Evolutionary conservation across 306 rosid genomes (phyloP).

Genomic region (Parietaria judaica): DNA sequence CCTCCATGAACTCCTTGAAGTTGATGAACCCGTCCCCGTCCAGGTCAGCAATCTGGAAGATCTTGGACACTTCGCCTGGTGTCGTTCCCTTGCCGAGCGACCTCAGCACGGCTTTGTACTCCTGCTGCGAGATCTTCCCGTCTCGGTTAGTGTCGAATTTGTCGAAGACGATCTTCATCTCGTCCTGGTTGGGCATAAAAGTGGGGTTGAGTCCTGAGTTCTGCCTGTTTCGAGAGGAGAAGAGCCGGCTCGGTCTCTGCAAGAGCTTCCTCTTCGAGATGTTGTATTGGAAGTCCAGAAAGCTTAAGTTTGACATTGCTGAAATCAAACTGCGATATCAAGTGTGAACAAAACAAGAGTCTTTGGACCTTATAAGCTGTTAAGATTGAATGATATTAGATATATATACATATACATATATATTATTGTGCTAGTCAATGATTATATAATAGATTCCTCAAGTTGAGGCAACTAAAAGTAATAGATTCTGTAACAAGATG

Average conservation of each 20-base stretch:
- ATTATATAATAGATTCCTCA: conserved; percentile 24
- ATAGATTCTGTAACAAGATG: conserved; percentile 26
- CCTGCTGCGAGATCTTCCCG: conserved; percentile 68
- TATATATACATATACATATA: not conserved
- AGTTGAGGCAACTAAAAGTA: conserved; percentile 24
- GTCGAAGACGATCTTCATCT: conserved; percentile 73
- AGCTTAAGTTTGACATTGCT: conserved; percentile 36
- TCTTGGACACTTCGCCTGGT: conserved; percentile 48
- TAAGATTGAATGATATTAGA: conserved; percentile 1
- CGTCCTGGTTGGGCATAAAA: conserved; percentile 50
- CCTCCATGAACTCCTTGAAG: conserved; percentile 68
- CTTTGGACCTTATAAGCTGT: conserved; percentile 10
- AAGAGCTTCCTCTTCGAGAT: conserved; percentile 52
- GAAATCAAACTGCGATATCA: not conserved
- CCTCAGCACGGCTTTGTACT: conserved; percentile 49
- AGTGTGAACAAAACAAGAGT: not conserved
- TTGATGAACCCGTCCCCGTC: conserved; percentile 78
- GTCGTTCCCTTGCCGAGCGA: conserved; percentile 48
- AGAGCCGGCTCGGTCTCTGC: conserved; percentile 45
- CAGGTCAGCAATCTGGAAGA: conserved; percentile 57
- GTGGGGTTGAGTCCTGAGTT: conserved; percentile 32
- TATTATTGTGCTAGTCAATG: conserved; percentile 6
- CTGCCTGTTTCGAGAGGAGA: conserved; percentile 43
- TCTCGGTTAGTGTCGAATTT: conserved; percentile 67
- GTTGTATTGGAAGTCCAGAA: conserved; percentile 74